Conservation (phyloP, 106 monocot species). For the Dendrobium nobile region DNA sequence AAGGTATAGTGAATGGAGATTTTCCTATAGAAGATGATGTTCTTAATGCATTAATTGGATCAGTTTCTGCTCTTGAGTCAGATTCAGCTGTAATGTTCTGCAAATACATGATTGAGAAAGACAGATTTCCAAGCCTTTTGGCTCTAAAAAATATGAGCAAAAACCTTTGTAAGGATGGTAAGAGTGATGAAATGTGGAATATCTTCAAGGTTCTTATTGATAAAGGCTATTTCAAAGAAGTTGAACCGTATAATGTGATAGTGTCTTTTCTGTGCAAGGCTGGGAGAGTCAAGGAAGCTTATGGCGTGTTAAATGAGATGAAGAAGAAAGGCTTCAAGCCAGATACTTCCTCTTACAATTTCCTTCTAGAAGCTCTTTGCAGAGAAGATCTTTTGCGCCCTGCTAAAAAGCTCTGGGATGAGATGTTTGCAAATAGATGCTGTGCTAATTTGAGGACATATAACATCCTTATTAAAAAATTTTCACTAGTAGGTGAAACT, state of each 20-base stretch:
- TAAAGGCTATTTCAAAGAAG: slow-evolving; percentile 38
- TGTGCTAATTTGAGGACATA: slow-evolving; percentile 62
- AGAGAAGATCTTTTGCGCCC: slow-evolving; percentile 62
- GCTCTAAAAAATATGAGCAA: slow-evolving; percentile 37
- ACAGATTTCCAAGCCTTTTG: slow-evolving; percentile 32
- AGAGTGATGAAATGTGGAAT: slow-evolving; percentile 48
- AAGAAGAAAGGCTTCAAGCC: slow-evolving; percentile 55
- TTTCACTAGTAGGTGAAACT: slow-evolving; percentile 41
- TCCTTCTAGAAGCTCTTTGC: slow-evolving; percentile 77
- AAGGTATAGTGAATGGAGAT: slow-evolving; percentile 65
- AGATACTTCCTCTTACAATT: slow-evolving; percentile 61
- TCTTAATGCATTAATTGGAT: slow-evolving; percentile 58
- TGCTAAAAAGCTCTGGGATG: slow-evolving; percentile 97
- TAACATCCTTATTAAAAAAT: slow-evolving; percentile 70
- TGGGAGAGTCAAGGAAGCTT: slow-evolving; percentile 72
- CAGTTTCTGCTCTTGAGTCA: slow-evolving; percentile 44
- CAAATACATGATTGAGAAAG: slow-evolving; percentile 51
- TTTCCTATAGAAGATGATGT: slow-evolving; percentile 66
- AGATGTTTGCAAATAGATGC: slow-evolving; percentile 82
- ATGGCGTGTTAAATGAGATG: slow-evolving; percentile 75
- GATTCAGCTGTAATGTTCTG: slow-evolving; percentile 46
- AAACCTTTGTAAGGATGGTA: slow-evolving; percentile 46
- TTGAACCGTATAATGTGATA: slow-evolving; percentile 43
- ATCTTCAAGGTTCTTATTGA: slow-evolving; percentile 40
- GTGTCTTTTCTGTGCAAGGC: slow-evolving; percentile 62